phyloP scores from a whole-genome alignment of 2,329 filamentous ascomycete species.

The Ophiostoma himal-ulmi region DNA sequence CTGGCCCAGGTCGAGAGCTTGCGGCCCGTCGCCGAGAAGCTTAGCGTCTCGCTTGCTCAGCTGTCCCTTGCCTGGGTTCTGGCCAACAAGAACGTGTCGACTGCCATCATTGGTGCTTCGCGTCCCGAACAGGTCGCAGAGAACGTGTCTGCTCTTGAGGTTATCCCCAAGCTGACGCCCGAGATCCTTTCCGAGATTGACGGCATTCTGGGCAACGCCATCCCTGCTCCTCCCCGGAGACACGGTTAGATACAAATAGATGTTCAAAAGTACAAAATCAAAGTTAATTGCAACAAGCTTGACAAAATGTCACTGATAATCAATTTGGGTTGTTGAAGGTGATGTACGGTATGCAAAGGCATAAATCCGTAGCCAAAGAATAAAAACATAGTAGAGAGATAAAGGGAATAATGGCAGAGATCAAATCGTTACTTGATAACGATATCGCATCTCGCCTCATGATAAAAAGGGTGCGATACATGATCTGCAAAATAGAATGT shows the following conservation, averaged over 20 bases:
- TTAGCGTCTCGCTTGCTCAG: conserved; percentile 49
- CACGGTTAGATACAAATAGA: not conserved
- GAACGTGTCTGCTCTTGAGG: conserved; percentile 43
- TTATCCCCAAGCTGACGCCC: conserved; percentile 44
- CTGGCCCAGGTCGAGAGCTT: conserved; percentile 17
- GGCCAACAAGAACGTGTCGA: conserved; percentile 49
- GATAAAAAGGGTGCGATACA: not conserved
- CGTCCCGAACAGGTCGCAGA: conserved; percentile 47
- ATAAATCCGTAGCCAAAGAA: not conserved
- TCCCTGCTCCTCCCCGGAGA: conserved; percentile 18
- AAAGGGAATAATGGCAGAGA: conserved; percentile 4
- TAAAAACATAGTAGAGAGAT: not conserved
- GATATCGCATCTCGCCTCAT: conserved; percentile 2
- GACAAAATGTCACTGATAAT: not conserved
- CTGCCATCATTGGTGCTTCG: conserved; percentile 49
- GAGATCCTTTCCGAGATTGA: conserved; percentile 49
- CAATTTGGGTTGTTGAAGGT: not conserved
- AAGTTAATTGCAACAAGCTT: not conserved
- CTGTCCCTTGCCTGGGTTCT: conserved; percentile 50
- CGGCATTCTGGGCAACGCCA: conserved; percentile 31
- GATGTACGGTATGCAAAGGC: not conserved
- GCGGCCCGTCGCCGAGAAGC: conserved; percentile 47
- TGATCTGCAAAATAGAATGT: conserved; percentile 14
- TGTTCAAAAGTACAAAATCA: not conserved
- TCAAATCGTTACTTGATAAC: not conserved